phyloP scores from a whole-genome alignment of 192 early-diverging fungal genomes.

The Coemansia sp. region DNA sequence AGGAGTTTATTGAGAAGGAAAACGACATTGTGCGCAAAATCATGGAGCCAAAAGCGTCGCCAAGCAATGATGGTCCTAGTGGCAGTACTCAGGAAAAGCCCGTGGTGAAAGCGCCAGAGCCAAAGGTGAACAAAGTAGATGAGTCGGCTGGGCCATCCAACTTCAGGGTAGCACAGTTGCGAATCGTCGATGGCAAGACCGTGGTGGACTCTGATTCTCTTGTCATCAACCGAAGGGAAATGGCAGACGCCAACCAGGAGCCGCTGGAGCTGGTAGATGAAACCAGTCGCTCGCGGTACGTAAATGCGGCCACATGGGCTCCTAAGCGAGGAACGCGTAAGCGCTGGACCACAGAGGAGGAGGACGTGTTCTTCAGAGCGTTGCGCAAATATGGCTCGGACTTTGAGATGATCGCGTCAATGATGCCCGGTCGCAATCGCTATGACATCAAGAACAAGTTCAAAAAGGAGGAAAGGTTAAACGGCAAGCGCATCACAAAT shows the following conservation, averaged over 20 bases:
- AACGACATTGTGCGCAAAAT: constrained; percentile 38
- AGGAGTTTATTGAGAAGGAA: constrained; percentile 46
- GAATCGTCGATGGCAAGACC: constrained; percentile 52
- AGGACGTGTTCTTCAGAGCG: constrained; percentile 40
- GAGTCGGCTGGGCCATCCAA: constrained; percentile 17
- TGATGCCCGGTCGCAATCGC: constrained; percentile 39
- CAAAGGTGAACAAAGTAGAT: neutral
- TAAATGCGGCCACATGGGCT: constrained; percentile 52
- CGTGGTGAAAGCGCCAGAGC: neutral
- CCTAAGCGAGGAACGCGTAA: constrained; percentile 32
- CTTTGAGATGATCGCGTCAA: constrained; percentile 52
- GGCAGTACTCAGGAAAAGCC: constrained; percentile 1
- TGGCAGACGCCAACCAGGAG: constrained; percentile 29
- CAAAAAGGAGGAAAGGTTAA: constrained; percentile 41
- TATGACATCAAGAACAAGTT: constrained; percentile 57
- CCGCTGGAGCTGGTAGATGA: constrained; percentile 54
- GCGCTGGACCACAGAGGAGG: constrained; percentile 49
- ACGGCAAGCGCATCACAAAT: constrained; percentile 31
- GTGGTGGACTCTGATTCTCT: constrained; percentile 51
- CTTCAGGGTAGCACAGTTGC: constrained; percentile 46
- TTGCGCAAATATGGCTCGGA: constrained; percentile 50
- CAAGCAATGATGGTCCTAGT: neutral
- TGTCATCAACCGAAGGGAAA: constrained; percentile 45
- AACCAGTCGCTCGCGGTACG: constrained; percentile 32
- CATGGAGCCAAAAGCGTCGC: constrained; percentile 15